These are phyloP conservation scores for Dendrothele bispora DNA, from an alignment of 768 basidiomycete species.

Conservation along the genomic window DNA sequence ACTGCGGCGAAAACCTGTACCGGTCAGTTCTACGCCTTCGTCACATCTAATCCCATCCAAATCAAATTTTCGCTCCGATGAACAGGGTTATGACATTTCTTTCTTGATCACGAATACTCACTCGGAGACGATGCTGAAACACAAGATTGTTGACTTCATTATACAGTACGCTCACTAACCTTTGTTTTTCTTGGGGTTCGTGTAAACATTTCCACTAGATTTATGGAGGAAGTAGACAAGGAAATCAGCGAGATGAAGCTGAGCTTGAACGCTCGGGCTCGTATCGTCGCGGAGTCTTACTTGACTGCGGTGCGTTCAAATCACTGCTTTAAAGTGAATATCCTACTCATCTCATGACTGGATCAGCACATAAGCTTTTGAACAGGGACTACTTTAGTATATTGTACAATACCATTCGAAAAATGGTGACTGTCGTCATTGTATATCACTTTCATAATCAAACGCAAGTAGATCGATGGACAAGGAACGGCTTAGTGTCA, in stretches of 20 bases:
- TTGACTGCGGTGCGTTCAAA: conserved; percentile 71
- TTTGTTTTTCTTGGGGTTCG: conserved; percentile 3
- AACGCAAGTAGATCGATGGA: not conserved
- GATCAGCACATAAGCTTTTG: conserved; percentile 3
- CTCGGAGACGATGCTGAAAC: conserved; percentile 98
- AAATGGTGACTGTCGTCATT: not conserved
- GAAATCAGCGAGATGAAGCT: conserved; percentile 99
- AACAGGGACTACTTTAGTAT: not conserved
- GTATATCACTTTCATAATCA: not conserved
- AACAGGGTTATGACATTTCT: conserved; percentile 95
- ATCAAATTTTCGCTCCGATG: conserved; percentile 2
- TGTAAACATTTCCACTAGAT: conserved; percentile 49
- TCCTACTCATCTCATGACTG: not conserved
- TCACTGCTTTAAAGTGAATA: not conserved
- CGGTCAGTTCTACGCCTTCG: conserved; percentile 46
- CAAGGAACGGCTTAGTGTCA: too few relatives aligned
- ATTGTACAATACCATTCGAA: not conserved
- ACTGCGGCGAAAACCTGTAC: conserved; percentile 90
- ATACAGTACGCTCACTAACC: conserved; percentile 69
- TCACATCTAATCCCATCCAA: not conserved
- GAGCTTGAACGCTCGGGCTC: conserved; percentile 91
- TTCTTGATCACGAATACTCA: conserved; percentile 98
- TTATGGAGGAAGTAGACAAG: conserved; percentile 99
- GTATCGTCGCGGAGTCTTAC: conserved; percentile 97
- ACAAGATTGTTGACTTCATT: conserved; percentile 99